Base-by-base conservation (phyloP, 106 monocot genomes). In the Platanthera zijinensis region DNA sequence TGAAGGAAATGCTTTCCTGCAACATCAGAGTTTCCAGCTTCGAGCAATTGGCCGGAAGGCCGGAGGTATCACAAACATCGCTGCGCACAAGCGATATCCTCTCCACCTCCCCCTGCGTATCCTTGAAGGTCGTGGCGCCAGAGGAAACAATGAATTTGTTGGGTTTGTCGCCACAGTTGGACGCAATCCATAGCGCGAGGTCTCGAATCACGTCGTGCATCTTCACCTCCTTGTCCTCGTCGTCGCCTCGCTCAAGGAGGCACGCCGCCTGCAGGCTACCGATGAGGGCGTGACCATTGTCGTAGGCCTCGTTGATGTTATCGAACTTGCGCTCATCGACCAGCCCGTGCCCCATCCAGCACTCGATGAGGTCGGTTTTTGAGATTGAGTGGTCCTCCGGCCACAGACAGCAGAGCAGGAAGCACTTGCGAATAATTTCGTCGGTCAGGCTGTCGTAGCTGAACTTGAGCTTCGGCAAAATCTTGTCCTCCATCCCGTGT, bases 281-380 rank as follows among this genome's bases (percentile, higher is more conserved):
- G 1, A 39, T 39, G 39, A 39, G 39, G 39, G 39, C 39, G 1
- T 39, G 39, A 39, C 39, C 39, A 1, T 1, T 39, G 39, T 39
- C 39, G 39, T 39, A 39, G 39, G 39, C 39, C 39, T 39, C 39
- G 39, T 39, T 39, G 39, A 39, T 39, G 53, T 70, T 57, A 1
- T 32, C 22, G 14, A 59, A 70, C 8, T 50, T 49, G 9, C 77
- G 19, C 10, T 61, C 61, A 6, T 18, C 61, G 17, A 87, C 21
- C 0, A 83, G 49, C 1, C 81, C 83, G 3, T 78, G 62, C 3
- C 86, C 86, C 48, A 87, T 54, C 83, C 83, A 87, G 59, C 63
- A 78, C n/a, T 75, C 22, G 7, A 84, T 78, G 1, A 87, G 69
- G 13, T 84, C 71, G 13, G 45, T 6, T 39, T 70, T 50, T 2